Conservation (phyloP, 2,329 filamentous ascomycete species). For the Fusarium robinianum region DNA sequence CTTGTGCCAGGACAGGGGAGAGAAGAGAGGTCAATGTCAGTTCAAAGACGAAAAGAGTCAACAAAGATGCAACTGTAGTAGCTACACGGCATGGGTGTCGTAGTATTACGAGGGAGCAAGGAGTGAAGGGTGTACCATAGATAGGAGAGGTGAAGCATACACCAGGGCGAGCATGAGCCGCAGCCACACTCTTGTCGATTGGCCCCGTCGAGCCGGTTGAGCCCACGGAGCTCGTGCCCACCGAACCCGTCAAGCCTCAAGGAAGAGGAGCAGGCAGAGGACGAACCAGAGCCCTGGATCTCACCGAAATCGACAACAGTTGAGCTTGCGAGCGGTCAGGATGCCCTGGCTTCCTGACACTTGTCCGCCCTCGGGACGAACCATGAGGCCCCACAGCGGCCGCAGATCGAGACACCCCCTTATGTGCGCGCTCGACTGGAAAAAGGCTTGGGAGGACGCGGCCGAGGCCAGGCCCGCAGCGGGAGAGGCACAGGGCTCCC, state of each 20-base stretch:
- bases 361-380: slow-evolving; percentile 46
- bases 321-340: slow-evolving; percentile 37
- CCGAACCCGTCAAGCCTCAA: slow-evolving; percentile 23
- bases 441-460: slow-evolving; percentile 26
- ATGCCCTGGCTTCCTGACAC: slow-evolving; percentile 43
- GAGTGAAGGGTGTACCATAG: slow-evolving; percentile 16
- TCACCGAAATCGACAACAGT: slow-evolving; percentile 44
- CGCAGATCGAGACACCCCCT: slow-evolving; percentile 46
- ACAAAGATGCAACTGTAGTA: slow-evolving; percentile 13
- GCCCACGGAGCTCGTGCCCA: slow-evolving; percentile 4
- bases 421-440: slow-evolving; percentile 30
- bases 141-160: slow-evolving; percentile 11
- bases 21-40: no score
- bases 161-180: slow-evolving; percentile 16
- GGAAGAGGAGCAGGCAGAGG: slow-evolving; percentile 28
- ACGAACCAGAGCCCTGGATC: slow-evolving; percentile 42
- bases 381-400: slow-evolving; percentile 47
- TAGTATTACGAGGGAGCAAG: no score
- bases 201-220: slow-evolving; percentile 11
- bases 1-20: no score
- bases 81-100: slow-evolving; percentile 14
- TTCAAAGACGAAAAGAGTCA: slow-evolving; percentile 10
- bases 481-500: slow-evolving; percentile 36
- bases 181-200: slow-evolving; percentile 12
- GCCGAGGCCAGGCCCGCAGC: slow-evolving; percentile 38